Base-by-base conservation (phyloP, 371 early-diverging fungal species). In the Mucor mucedo region DNA sequence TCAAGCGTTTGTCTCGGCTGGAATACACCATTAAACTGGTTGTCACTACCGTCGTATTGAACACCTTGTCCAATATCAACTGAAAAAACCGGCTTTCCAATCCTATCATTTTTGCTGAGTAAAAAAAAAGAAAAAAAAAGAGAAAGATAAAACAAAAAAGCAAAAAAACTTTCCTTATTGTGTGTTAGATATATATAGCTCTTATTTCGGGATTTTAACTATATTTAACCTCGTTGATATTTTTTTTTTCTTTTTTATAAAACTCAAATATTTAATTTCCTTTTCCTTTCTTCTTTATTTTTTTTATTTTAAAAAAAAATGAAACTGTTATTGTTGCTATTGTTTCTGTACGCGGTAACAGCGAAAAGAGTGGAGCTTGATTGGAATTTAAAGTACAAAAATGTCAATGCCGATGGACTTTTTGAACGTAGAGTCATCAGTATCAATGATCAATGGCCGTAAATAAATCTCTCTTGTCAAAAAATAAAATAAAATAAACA, bases 401-500 rank as follows among this genome's bases (percentile, higher is more conserved):
- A 75, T 40, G 79, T 77, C 50, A 91, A 89, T 68, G 88, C 92
- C 7, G 90, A 91, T 65, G 89, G 87, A 39, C 69, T 84, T 21
- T 64, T 64, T 52, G 73, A 83, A 52, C 79, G 91, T 41, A 78
- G 89, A 14, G 89, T 84, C 9, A 86, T 93, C 28, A 90, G 91
- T 44, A 84, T 92, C 61, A 93, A 93, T 65, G 81, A 85, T 7
- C 70, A 76, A 49, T 90, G 88, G 81, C 94, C 94, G 75, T 85
- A 86, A 21, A 60, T 27, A 84, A 84, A 1, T 42, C 13, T 40
- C 39, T 16, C 13, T 41, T 28, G 0, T 29, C 6, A 41, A 28
- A 42, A 2, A 56, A 32, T 41, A 44, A n/a, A n/a, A 44, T n/a
- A 44, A 44, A 44, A 14, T 44, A 44, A n/a, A 47, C n/a, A 21